These are phyloP conservation scores for Vanilla planifolia DNA, from an alignment of 106 monocot genomes.

Conservation along the genomic window DNA sequence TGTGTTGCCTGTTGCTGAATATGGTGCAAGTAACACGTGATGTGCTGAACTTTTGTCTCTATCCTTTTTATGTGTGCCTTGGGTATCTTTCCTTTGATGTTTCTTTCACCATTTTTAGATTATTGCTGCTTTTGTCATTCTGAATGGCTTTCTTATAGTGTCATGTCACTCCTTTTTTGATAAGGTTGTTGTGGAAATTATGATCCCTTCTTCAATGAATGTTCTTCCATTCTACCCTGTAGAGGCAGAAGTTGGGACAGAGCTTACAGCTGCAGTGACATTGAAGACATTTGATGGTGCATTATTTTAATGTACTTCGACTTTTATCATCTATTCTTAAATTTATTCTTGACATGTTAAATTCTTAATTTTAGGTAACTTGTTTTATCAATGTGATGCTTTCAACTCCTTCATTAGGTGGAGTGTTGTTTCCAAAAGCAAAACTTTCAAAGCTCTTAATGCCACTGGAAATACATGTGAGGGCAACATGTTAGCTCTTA, in stretches of 20 bases:
- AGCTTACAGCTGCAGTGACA: slow-evolving; percentile 62
- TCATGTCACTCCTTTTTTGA: neutral
- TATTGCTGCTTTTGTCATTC: too few relatives aligned
- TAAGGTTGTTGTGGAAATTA: slow-evolving; percentile 72
- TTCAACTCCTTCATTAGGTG: slow-evolving; percentile 59
- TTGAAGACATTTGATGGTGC: slow-evolving; percentile 69
- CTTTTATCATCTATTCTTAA: slow-evolving; percentile 2
- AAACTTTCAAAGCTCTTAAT: slow-evolving; percentile 49
- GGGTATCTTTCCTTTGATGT: neutral
- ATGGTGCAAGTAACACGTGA: neutral
- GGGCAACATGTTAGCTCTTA: slow-evolving; percentile 12
- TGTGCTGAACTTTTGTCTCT: too few relatives aligned
- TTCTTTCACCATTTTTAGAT: neutral
- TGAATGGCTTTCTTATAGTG: too few relatives aligned
- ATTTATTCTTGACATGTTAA: neutral
- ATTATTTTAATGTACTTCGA: slow-evolving; percentile 7
- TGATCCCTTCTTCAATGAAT: slow-evolving; percentile 57
- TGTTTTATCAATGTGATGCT: slow-evolving; percentile 66
- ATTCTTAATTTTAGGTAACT: slow-evolving; percentile 35
- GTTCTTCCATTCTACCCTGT: slow-evolving; percentile 71
- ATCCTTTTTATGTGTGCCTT: neutral
- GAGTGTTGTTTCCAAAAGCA: slow-evolving; percentile 64
- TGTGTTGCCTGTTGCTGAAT: neutral
- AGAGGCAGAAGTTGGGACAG: slow-evolving; percentile 59
- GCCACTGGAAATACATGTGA: slow-evolving; percentile 13